Evolutionary conservation across 1,284 basidiomycete genomes (phyloP), one percentile per base, ranked within the genome.

Genomic region (Rhodotorula sp.): DNA sequence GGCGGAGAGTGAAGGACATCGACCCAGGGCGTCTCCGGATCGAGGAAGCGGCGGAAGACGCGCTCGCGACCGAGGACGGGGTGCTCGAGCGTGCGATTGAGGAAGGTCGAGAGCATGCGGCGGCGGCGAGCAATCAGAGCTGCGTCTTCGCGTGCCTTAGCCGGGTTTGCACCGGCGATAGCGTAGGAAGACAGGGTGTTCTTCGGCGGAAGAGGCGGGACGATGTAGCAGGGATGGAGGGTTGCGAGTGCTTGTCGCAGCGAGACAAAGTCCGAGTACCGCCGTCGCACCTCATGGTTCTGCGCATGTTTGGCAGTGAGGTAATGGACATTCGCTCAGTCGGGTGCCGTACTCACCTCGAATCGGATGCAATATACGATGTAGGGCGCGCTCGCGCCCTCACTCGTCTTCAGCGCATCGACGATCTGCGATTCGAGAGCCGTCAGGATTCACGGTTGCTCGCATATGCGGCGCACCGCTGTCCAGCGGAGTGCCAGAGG

Each of bases 191-290:
- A 88, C 45, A 99, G 85, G 4, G 90, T 91, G 83, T 99, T 95
- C 83, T 99, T 99, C 7, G 92, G 94, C 1, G 97, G 97, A 73
- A 99, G 97, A 50, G 97, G 97, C 1, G 97, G 96, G 73, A 99
- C 91, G 79, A 99, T 98, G 77, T 96, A 84, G 19, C 95, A 97
- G 0, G 97, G 97, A 81, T 99, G 97, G 64, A 99, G 86, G 75
- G 89, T 91, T 58, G 89, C 86, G 59, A 99, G 87, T 67, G 87
- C 91, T 67, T 88, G 86, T 66, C 97, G 89, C 58, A 99, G 85
- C 34, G 93, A 93, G 82, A 98, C 93, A 81, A 99, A 99, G 80
- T 98, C 93, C 8, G 96, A 98, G 82, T 99, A 99, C 52, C 97
- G 88, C 77, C 97, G 91, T 59, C 89, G 88, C 9, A 92, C 88